phyloP scores from a whole-genome alignment of 805 yeast species.

The Lachancea waltii region DNA sequence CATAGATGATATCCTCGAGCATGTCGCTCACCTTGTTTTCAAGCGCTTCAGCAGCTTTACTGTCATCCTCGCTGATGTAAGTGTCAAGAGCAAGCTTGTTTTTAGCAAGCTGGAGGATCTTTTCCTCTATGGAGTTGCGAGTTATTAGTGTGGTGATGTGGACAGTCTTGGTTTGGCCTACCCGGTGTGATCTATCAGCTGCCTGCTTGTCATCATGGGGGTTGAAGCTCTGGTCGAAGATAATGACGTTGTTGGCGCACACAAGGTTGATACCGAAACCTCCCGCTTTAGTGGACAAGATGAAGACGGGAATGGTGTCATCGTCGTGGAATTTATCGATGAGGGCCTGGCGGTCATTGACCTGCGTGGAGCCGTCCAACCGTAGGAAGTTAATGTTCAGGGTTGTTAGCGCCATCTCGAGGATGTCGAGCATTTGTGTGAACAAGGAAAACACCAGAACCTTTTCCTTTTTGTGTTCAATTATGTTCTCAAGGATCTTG shows the following conservation, averaged over 20 bases:
- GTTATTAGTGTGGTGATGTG: slow-evolving; percentile 69
- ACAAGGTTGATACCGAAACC: slow-evolving; percentile 97
- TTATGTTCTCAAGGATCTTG: slow-evolving; percentile 50
- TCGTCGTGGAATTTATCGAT: slow-evolving; percentile 88
- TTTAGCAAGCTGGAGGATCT: slow-evolving; percentile 76
- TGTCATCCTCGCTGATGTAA: slow-evolving; percentile 41
- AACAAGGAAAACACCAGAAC: slow-evolving; percentile 83
- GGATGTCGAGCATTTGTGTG: slow-evolving; percentile 84
- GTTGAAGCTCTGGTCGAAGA: slow-evolving; percentile 90
- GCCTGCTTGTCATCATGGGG: slow-evolving; percentile 99
- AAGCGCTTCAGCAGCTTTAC: slow-evolving; percentile 32
- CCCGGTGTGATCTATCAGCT: slow-evolving; percentile 96
- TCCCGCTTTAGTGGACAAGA: slow-evolving; percentile 93
- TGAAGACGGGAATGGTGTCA: slow-evolving; percentile 71
- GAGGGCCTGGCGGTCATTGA: slow-evolving; percentile 84
- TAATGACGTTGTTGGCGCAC: slow-evolving; percentile 87
- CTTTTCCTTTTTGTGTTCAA: slow-evolving; percentile 49
- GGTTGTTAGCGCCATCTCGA: slow-evolving; percentile 66
- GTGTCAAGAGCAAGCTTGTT: slow-evolving; percentile 82
- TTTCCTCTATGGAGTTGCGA: slow-evolving; percentile 78
- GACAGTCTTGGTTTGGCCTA: slow-evolving; percentile 86
- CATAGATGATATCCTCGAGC: slow-evolving; percentile 34
- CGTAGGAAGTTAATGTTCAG: slow-evolving; percentile 67
- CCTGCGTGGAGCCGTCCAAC: slow-evolving; percentile 90
- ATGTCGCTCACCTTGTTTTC: slow-evolving; percentile 50